phyloP scores from a whole-genome alignment of 2,329 filamentous ascomycete species.

The Pseudocercospora fijiensis region DNA sequence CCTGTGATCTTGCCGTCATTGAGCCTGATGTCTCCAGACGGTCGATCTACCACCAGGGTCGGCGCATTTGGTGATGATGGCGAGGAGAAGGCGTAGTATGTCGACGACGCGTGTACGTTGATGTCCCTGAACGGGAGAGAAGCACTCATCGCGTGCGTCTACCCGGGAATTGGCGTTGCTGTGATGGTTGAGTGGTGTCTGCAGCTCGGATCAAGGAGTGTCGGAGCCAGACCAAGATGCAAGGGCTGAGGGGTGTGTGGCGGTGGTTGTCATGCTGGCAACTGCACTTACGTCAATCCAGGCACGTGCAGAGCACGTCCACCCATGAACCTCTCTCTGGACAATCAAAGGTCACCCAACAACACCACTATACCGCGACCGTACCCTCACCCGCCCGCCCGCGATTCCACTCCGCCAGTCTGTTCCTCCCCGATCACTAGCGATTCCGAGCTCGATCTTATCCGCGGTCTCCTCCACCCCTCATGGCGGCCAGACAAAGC shows the following conservation, averaged over 20 bases:
- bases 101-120: conserved; percentile 88
- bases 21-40: conserved; percentile 84
- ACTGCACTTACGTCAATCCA: conserved; percentile 11
- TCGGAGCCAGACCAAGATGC: background rate
- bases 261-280: background rate
- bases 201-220: background rate
- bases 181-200: background rate
- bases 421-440: background rate
- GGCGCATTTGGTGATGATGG: conserved; percentile 88
- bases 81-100: conserved; percentile 94
- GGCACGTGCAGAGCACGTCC: conserved; percentile 11
- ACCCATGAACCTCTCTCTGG: background rate
- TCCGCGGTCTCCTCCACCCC: conserved; percentile 20
- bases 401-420: background rate
- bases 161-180: background rate
- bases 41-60: conserved; percentile 83
- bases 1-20: conserved; percentile 74
- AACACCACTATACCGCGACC: background rate
- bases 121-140: conserved; percentile 85
- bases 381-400: background rate
- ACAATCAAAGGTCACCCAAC: background rate
- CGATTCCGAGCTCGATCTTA: background rate
- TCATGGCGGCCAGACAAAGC: conserved; percentile 82
- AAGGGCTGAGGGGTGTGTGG: background rate
- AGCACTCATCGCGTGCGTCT: conserved; percentile 46